Conservation (phyloP, 768 basidiomycete species). For the Boletus tylopilopsis region DNA sequence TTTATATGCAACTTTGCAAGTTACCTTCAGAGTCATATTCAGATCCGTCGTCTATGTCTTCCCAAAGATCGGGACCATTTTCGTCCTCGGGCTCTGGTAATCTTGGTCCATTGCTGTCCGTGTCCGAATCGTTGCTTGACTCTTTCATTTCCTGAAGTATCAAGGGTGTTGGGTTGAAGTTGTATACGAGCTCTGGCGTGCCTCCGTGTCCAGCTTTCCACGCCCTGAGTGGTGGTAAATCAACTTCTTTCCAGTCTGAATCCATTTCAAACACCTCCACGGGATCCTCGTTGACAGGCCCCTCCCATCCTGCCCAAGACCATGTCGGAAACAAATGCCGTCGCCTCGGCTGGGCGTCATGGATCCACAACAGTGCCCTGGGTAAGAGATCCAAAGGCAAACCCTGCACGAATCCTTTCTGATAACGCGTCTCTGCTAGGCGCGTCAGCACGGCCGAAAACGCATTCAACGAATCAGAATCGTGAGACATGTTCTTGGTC, state of each 20-base stretch:
- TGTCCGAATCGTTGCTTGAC: too few relatives aligned
- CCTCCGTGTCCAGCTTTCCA: constrained; percentile 5
- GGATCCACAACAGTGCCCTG: constrained; percentile 12
- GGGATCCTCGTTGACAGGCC: not conserved
- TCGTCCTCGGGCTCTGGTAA: too few relatives aligned
- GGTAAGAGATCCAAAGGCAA: constrained; percentile 7
- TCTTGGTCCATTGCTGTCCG: too few relatives aligned
- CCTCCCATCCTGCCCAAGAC: constrained; percentile 16
- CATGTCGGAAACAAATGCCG: not conserved
- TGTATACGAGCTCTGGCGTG: constrained; percentile 3
- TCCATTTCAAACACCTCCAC: not conserved
- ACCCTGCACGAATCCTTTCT: constrained; percentile 13
- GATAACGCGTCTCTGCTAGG: not conserved
- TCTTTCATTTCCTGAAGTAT: not conserved
- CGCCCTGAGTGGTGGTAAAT: constrained; percentile 3
- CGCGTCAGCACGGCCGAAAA: constrained; percentile 12
- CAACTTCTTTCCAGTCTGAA: not conserved
- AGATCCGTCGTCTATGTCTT: too few relatives aligned
- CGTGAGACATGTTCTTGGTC: constrained; percentile 1
- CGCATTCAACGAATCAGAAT: constrained; percentile 10
- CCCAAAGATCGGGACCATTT: too few relatives aligned
- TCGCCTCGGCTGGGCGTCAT: not conserved
- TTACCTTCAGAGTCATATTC: too few relatives aligned
- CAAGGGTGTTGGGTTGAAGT: not conserved
- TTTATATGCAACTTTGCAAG: too few relatives aligned